Evolutionary conservation across 1,284 basidiomycete genomes (phyloP).

Genomic region (Ustilago nuda): DNA sequence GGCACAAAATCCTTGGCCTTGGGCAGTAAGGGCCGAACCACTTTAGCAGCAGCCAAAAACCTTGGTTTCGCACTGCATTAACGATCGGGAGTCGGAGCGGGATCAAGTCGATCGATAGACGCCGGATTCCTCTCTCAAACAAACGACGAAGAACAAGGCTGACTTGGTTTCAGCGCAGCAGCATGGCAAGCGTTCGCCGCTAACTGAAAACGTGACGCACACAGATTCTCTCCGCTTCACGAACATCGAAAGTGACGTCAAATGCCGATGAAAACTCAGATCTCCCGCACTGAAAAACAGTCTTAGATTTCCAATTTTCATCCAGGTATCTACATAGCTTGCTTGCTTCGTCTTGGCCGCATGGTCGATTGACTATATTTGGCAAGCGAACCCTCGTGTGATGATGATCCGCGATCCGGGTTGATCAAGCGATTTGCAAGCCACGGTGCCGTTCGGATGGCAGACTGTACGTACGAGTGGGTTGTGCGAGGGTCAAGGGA

Average conservation of each 20-base stretch:
- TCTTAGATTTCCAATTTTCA: neutral
- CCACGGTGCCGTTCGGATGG: neutral
- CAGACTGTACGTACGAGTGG: neutral
- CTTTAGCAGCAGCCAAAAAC: too few species aligned
- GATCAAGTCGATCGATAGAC: neutral
- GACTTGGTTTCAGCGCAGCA: neutral
- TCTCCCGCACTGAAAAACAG: neutral
- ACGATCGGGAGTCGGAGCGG: constrained; percentile 4
- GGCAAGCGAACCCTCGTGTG: neutral
- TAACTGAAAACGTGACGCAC: neutral
- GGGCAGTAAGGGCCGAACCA: too few species aligned
- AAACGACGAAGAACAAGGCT: neutral
- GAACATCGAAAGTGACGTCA: constrained; percentile 6
- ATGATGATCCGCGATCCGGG: constrained; percentile 3
- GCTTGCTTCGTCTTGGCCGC: neutral
- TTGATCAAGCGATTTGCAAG: neutral
- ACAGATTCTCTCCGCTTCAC: neutral
- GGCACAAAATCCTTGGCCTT: neutral
- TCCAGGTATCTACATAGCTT: too few species aligned
- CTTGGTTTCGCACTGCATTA: neutral
- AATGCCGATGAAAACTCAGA: neutral
- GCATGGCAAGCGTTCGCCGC: neutral
- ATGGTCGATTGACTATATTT: neutral
- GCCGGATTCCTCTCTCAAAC: neutral
- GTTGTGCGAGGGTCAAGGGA: neutral